A percentile compares a stretch with the other conserved stretches of the same genome.
phyloP scores from a whole-genome alignment of 345 rosid genomes.

The Viola odorata region DNA sequence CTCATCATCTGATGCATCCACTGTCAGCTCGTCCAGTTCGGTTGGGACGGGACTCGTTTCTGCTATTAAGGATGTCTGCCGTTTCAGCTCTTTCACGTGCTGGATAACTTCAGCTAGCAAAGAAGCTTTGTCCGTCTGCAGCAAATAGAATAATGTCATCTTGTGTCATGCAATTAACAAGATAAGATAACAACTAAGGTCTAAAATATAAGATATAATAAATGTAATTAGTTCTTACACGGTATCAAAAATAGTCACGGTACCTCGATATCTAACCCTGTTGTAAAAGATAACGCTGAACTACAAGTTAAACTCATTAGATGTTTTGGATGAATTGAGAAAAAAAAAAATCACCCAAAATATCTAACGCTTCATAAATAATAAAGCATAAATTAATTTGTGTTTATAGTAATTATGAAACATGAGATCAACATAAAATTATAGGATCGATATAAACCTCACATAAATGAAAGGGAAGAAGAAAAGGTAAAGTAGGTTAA shows the following conservation, averaged over 20 bases:
- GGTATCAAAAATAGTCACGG: too few relatives aligned
- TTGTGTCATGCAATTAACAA: neutral
- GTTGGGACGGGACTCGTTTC: slow-evolving; percentile 81
- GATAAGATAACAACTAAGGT: neutral
- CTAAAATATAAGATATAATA: neutral
- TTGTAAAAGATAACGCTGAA: too few relatives aligned
- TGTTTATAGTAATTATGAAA: neutral
- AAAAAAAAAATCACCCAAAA: too few relatives aligned
- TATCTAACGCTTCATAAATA: too few relatives aligned
- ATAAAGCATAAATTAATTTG: too few relatives aligned
- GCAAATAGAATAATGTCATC: neutral
- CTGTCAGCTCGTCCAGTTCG: slow-evolving; percentile 77
- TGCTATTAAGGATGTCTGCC: slow-evolving; percentile 69
- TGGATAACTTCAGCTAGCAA: slow-evolving; percentile 96
- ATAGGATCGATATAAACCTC: too few relatives aligned
- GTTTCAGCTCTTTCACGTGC: slow-evolving; percentile 87
- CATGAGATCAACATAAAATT: neutral
- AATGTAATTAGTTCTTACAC: too few relatives aligned
- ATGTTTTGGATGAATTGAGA: too few relatives aligned
- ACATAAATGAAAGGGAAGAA: slow-evolving; percentile 10
- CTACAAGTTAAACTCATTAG: too few relatives aligned
- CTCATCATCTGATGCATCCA: slow-evolving; percentile 73
- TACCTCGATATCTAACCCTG: too few relatives aligned
- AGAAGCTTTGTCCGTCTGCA: slow-evolving; percentile 95
- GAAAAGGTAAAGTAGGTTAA: slow-evolving; percentile 1